Evolutionary conservation across 352 stramenopile species (phyloP).

Genomic region (Globisporangium heterothallicum): DNA sequence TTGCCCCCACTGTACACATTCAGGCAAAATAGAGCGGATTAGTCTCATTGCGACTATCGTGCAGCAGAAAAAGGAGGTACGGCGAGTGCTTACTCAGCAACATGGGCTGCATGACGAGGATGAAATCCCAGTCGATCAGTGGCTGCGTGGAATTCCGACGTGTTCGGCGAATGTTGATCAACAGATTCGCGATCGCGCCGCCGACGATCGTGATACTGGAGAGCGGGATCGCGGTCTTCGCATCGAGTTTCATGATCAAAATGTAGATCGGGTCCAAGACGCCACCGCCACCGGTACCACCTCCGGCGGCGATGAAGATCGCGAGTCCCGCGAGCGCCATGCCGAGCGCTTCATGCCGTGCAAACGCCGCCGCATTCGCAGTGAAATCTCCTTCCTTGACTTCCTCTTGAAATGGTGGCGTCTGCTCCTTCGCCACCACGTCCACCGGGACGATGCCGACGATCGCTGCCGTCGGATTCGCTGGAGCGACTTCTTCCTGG

Average conservation of each 20-base stretch:
- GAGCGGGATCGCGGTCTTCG: conserved; percentile 91
- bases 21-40: conserved; percentile 8
- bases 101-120: conserved; percentile 95
- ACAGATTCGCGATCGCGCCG: conserved; percentile 90
- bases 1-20: conserved; percentile 44
- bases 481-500: no score
- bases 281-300: conserved; percentile 89
- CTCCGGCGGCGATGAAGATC: conserved; percentile 83
- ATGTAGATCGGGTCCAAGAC: conserved; percentile 97
- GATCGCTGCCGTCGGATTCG: no score
- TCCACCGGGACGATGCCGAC: no score
- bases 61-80: no score
- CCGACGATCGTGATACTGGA: conserved; percentile 96
- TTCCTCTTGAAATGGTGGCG: background rate
- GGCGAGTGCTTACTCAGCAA: conserved; percentile 62
- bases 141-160: conserved; percentile 85
- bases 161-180: conserved; percentile 88
- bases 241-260: conserved; percentile 89
- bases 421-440: background rate
- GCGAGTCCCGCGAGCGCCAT: conserved; percentile 53
- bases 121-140: conserved; percentile 97
- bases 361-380: conserved; percentile 26
- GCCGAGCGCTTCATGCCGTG: conserved; percentile 36
- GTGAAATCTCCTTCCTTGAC: conserved; percentile 8
- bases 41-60: no score